phyloP scores from a whole-genome alignment of 495 filamentous ascomycete genomes.

The Jackrogersella minutella region DNA sequence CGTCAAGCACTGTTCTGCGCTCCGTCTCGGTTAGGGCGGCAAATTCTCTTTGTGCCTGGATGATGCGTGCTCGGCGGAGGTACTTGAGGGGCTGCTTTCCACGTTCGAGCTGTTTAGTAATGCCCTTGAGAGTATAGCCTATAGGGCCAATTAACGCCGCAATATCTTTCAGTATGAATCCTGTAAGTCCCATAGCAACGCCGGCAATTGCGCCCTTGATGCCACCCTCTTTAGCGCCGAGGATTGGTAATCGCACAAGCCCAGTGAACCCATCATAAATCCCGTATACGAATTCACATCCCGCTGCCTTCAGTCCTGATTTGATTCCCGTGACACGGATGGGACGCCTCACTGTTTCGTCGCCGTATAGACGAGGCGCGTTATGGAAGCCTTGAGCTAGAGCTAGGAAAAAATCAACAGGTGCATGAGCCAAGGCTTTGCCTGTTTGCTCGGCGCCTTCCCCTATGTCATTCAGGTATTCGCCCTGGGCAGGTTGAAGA shows the following conservation, averaged over 20 bases:
- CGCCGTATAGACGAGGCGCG: constrained; percentile 80
- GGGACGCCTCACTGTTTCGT: constrained; percentile 55
- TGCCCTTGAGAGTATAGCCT: constrained; percentile 72
- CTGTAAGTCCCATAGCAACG: constrained; percentile 76
- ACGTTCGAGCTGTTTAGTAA: constrained; percentile 62
- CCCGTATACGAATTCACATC: constrained; percentile 72
- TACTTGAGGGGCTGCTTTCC: constrained; percentile 55
- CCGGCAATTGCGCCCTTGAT: constrained; percentile 69
- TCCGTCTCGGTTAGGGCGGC: constrained; percentile 43
- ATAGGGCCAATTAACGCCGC: constrained; percentile 69
- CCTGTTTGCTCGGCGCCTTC: constrained; percentile 57
- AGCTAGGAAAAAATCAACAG: constrained; percentile 75
- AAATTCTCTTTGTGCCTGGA: constrained; percentile 55
- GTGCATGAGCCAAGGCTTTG: constrained; percentile 57
- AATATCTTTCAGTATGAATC: constrained; percentile 75
- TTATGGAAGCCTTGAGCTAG: constrained; percentile 85
- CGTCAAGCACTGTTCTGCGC: constrained; percentile 30
- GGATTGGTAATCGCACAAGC: constrained; percentile 69
- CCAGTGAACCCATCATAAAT: constrained; percentile 79
- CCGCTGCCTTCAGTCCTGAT: constrained; percentile 71
- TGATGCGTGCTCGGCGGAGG: constrained; percentile 58
- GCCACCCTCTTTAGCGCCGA: constrained; percentile 65
- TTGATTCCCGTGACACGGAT: constrained; percentile 71
- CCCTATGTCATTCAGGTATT: constrained; percentile 53
- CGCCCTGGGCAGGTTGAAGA: constrained; percentile 37